Evolutionary conservation across 352 stramenopile species (phyloP), one percentile per base, ranked within the genome.

Genomic region (Globisporangium lucens): DNA sequence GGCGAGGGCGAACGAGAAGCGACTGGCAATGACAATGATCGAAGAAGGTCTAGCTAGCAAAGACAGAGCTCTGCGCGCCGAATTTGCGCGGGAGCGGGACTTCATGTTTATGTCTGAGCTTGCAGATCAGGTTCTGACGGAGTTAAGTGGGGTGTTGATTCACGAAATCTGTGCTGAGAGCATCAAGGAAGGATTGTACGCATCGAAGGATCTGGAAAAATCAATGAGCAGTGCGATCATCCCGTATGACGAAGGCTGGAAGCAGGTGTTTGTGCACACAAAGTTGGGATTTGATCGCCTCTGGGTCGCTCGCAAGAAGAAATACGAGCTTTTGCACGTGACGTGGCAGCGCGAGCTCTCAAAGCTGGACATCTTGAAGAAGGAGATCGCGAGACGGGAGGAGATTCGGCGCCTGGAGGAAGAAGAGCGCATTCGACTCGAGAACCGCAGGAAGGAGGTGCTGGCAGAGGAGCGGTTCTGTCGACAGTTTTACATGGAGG

Each of bases 401-500:
- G 78, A 89, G 27, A 74, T 90, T 1, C 65, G 69, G n/a, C 77
- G 75, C 15, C 67, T 78, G 3, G 72, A 71, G 24, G 81, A 93
- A 47, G 76, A 78, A 65, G 84, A 94, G 47, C 68, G 81, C 13
- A 22, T 75, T 29, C 63, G 61, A 2, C 67, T 85, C 2, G 82
- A 91, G 27, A 29, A 30, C 1, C 65, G 74, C 5, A 78, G 76
- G 2, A 89, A 85, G 27, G 86, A 90, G 55, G 93, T 94, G 86
- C 55, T 86, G 2, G 75, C 73, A 4, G 86, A 91, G 74, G 86
- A 94, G 56, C 68, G 81, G 0, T 61, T 67, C 0, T 83, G 80
- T 47, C 86, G 84, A 0, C 75, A 75, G 43, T 93, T 94, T 61
- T 92, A 93, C 60, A 10, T 89, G 13, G 81, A 90, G 36, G 84